These are phyloP conservation scores for Phialemoniopsis sp. DNA, from an alignment of 2,329 filamentous ascomycete species.

Conservation along the genomic window DNA sequence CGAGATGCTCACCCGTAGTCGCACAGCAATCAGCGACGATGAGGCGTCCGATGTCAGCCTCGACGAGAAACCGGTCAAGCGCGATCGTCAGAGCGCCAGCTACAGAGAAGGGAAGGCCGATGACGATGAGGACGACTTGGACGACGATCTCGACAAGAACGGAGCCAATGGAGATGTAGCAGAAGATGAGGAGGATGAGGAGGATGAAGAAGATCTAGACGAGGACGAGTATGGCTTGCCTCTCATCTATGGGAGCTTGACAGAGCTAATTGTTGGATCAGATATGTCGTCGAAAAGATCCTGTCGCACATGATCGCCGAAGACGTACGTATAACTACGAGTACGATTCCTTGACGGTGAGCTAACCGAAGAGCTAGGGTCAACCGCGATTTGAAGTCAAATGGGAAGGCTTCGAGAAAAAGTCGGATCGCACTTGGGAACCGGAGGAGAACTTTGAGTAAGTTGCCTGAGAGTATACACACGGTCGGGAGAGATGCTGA, in stretches of 20 bases:
- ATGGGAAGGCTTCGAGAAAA: constrained; percentile 74
- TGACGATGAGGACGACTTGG: constrained; percentile 15
- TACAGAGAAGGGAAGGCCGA: constrained; percentile 15
- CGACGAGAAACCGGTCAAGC: constrained; percentile 12
- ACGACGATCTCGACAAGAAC: constrained; percentile 8
- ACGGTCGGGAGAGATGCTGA: neutral
- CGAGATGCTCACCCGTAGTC: neutral
- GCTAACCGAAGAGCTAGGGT: constrained; percentile 28
- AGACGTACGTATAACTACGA: constrained; percentile 33
- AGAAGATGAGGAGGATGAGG: constrained; percentile 25
- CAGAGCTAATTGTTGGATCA: constrained; percentile 20
- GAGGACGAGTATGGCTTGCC: constrained; percentile 36
- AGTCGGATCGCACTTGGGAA: constrained; percentile 73
- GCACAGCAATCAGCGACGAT: constrained; percentile 35
- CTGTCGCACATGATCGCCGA: constrained; percentile 58
- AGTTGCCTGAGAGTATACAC: no score
- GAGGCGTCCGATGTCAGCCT: constrained; percentile 28
- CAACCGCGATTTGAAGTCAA: constrained; percentile 65
- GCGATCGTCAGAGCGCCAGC: constrained; percentile 26
- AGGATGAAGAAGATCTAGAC: constrained; percentile 27
- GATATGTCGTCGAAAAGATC: constrained; percentile 74
- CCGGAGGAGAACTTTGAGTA: constrained; percentile 66
- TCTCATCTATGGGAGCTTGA: no score
- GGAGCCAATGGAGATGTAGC: constrained; percentile 13
- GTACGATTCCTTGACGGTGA: neutral